A percentile compares a stretch with the other conserved stretches of the same genome.
Conservation (phyloP, 179 eudicot species). For the Silene vulgaris region DNA sequence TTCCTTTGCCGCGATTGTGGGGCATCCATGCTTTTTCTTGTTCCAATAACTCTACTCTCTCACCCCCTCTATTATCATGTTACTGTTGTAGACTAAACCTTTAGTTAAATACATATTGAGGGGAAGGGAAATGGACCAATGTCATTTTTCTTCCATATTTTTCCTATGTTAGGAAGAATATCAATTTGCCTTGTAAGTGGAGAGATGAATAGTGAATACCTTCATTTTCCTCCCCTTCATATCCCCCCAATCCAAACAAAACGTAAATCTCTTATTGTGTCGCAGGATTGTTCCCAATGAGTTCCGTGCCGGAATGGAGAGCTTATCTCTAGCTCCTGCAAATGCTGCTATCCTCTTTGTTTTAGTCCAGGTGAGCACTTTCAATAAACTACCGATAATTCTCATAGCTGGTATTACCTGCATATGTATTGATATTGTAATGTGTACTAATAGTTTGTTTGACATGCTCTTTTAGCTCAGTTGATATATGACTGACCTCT, state of each 20-base stretch:
- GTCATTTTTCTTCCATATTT: too few species aligned
- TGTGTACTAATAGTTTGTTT: neutral
- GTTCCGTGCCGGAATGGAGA: slow-evolving; percentile 81
- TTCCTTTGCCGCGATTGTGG: neutral
- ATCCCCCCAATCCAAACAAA: neutral
- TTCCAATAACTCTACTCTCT: neutral
- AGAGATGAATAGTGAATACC: too few species aligned
- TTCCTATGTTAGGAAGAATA: too few species aligned
- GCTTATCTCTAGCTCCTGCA: slow-evolving; percentile 76
- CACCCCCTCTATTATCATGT: neutral
- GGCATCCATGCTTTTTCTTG: neutral
- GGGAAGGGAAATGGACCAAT: too few species aligned
- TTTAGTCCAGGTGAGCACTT: slow-evolving; percentile 51
- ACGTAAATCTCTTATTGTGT: neutral
- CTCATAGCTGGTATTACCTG: neutral
- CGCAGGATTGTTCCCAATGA: slow-evolving; percentile 77
- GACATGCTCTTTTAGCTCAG: neutral
- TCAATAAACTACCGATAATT: neutral
- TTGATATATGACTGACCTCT: neutral
- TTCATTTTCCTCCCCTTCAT: too few species aligned
- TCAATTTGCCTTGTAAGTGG: too few species aligned
- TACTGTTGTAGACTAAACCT: neutral
- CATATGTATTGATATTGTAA: neutral
- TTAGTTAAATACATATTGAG: too few species aligned
- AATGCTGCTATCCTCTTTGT: slow-evolving; percentile 53